These are phyloP conservation scores for Aspergillus brasiliensis DNA, from an alignment of 2,329 filamentous ascomycete genomes.

Conservation along the genomic window DNA sequence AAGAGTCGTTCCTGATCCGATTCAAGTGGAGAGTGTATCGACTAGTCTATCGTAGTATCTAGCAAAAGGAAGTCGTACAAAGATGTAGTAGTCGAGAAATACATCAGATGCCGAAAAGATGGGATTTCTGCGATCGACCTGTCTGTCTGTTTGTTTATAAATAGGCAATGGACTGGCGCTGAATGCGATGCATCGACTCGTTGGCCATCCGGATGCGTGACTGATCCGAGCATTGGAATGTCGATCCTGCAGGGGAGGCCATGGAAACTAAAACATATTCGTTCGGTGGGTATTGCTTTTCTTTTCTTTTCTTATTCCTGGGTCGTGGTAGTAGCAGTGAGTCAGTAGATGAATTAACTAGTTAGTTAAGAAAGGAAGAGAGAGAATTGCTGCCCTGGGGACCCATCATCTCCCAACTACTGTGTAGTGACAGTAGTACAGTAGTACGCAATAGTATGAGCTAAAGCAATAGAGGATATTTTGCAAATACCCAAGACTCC, in stretches of 20 bases:
- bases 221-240: neutral
- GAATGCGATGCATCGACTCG: conserved; percentile 5
- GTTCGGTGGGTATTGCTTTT: neutral
- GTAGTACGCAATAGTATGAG: too few relatives aligned
- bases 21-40: too few relatives aligned
- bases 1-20: too few relatives aligned
- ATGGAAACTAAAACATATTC: neutral
- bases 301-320: too few relatives aligned
- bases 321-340: too few relatives aligned
- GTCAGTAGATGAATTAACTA: too few relatives aligned
- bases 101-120: neutral
- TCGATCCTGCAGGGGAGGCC: conserved; percentile 1
- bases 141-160: neutral
- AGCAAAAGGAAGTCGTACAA: neutral
- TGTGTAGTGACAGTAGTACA: too few relatives aligned
- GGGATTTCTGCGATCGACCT: neutral
- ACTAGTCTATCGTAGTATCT: neutral
- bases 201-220: neutral
- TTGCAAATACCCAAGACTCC: too few relatives aligned
- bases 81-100: neutral
- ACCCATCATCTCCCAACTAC: too few relatives aligned
- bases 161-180: neutral
- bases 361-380: too few relatives aligned
- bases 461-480: too few relatives aligned
- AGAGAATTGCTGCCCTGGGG: too few relatives aligned